phyloP scores from a whole-genome alignment of 768 basidiomycete species.

The Hydnomerulius pinastri region DNA sequence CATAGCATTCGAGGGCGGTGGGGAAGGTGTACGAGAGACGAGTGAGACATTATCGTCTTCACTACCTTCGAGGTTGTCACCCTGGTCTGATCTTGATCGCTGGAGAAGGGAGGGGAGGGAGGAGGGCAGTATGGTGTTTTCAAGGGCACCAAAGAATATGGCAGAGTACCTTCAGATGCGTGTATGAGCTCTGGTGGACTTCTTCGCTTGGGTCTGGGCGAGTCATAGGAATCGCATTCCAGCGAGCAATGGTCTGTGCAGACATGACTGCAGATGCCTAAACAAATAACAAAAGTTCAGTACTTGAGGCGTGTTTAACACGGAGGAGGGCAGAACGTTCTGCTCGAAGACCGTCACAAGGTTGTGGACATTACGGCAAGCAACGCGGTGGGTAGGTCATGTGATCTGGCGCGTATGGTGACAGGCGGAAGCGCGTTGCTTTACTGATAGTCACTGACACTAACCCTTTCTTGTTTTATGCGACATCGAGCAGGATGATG shows the following conservation, averaged over 20 bases:
- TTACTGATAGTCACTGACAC: background rate
- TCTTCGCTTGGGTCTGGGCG: conserved; percentile 32
- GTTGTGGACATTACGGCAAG: too few species aligned
- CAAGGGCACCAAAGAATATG: conserved; percentile 44
- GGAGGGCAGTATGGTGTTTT: conserved; percentile 57
- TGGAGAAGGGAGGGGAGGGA: conserved; percentile 50
- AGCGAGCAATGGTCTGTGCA: conserved; percentile 60
- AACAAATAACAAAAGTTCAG: background rate
- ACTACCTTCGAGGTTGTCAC: conserved; percentile 41
- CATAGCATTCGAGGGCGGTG: conserved; percentile 48
- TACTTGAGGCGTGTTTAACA: background rate
- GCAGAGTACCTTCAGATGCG: conserved; percentile 70
- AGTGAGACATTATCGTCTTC: conserved; percentile 74
- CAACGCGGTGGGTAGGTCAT: too few species aligned
- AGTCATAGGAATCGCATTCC: conserved; percentile 67
- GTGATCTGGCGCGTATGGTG: too few species aligned
- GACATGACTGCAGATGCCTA: conserved; percentile 56
- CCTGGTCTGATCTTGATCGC: conserved; percentile 54
- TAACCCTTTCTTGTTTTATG: too few species aligned
- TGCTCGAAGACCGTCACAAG: too few species aligned
- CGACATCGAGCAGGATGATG: conserved; percentile 41
- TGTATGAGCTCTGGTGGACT: conserved; percentile 24
- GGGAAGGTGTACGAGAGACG: conserved; percentile 78
- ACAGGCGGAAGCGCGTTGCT: background rate
- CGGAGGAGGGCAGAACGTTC: too few species aligned